These are phyloP conservation scores for Cercospora berteroae DNA, from an alignment of 2,329 filamentous ascomycete genomes.

Conservation along the genomic window DNA sequence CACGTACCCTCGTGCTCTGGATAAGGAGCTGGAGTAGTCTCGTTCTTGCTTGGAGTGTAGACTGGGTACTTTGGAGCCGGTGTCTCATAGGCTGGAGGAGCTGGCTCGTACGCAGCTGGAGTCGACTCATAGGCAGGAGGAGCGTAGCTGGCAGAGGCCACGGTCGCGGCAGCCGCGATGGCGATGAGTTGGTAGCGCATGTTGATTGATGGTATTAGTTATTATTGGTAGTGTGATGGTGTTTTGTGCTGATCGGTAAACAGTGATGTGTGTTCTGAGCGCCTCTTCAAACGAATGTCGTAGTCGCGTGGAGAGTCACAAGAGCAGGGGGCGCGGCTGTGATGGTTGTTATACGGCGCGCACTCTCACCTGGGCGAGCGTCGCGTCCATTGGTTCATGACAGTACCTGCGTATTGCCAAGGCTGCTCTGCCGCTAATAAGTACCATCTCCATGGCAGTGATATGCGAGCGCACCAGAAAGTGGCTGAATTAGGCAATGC, in stretches of 20 bases:
- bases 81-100: not conserved
- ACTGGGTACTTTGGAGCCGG: not conserved
- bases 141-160: not conserved
- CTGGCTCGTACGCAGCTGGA: slow-evolving; percentile 2
- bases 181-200: slow-evolving; percentile 12
- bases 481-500: slow-evolving; percentile 2
- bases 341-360: slow-evolving; percentile 1
- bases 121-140: slow-evolving; percentile 3
- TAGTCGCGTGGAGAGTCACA: slow-evolving; percentile 3
- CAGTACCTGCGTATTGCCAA: slow-evolving; percentile 15
- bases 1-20: not conserved
- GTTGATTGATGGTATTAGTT: slow-evolving; percentile 6
- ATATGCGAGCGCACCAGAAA: not conserved
- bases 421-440: not conserved
- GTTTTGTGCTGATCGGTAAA: not conserved
- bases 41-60: not conserved
- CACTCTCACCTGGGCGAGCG: not conserved
- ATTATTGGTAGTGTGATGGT: not conserved
- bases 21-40: not conserved
- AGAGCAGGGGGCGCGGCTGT: not conserved
- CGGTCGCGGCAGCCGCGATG: slow-evolving; percentile 8
- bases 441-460: slow-evolving; percentile 1
- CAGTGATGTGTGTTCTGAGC: not conserved
- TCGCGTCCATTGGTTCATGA: not conserved
- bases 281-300: slow-evolving; percentile 13